Conservation (phyloP, 1,139 yeast genomes). For the Protomyces macrosporus region DNA sequence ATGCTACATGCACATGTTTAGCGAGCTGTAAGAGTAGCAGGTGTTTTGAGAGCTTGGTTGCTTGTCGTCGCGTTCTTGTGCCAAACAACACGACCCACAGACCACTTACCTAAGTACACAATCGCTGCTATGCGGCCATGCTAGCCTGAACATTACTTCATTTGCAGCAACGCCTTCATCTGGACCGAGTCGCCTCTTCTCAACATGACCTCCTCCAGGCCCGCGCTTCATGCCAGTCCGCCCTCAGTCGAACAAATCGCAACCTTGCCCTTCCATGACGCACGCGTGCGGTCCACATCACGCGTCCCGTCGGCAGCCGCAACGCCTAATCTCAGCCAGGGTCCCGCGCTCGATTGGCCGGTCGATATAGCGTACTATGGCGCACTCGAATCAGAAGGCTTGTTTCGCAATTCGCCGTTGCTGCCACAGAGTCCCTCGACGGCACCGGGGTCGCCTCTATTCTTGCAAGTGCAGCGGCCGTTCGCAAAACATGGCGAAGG, state of each 20-base stretch:
- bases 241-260: slow-evolving; percentile 4
- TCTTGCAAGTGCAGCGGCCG: background rate
- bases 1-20: background rate
- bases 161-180: too few relatives aligned
- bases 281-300: background rate
- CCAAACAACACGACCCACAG: too few relatives aligned
- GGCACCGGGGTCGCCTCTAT: background rate
- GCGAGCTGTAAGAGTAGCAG: too few relatives aligned
- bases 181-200: too few relatives aligned
- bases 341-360: background rate
- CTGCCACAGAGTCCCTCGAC: background rate
- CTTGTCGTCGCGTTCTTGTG: too few relatives aligned
- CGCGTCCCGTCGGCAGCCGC: background rate
- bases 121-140: too few relatives aligned
- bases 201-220: too few relatives aligned
- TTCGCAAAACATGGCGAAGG: background rate
- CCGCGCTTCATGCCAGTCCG: background rate
- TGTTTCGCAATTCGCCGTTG: background rate
- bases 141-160: too few relatives aligned
- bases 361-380: background rate
- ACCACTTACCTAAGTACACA: too few relatives aligned
- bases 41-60: too few relatives aligned
- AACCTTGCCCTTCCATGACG: slow-evolving; percentile 4
- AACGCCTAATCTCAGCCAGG: background rate
- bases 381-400: background rate